phyloP scores from a whole-genome alignment of 2,329 filamentous ascomycete genomes.

The Boeremia lycopersici region DNA sequence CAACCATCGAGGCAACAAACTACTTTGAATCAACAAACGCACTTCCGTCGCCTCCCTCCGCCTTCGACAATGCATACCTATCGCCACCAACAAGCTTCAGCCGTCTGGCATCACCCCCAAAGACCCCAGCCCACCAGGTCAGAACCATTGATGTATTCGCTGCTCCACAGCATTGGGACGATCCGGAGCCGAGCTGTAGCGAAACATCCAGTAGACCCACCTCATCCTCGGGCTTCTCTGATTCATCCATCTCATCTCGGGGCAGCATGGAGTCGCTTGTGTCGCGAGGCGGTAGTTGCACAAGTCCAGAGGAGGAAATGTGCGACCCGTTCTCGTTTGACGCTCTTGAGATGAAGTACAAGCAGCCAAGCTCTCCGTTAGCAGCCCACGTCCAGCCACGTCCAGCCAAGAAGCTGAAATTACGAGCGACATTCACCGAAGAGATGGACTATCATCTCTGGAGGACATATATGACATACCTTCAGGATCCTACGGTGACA shows the following conservation, averaged over 20 bases:
- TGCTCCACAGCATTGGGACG: slow-evolving; percentile 39
- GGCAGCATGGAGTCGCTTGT: slow-evolving; percentile 62
- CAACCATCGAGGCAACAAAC: slow-evolving; percentile 58
- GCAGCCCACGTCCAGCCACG: slow-evolving; percentile 34
- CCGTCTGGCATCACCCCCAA: slow-evolving; percentile 55
- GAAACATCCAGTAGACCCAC: slow-evolving; percentile 60
- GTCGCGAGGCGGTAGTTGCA: slow-evolving; percentile 65
- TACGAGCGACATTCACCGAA: slow-evolving; percentile 59
- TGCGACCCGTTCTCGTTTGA: slow-evolving; percentile 61
- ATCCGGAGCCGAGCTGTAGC: slow-evolving; percentile 41
- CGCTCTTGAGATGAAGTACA: slow-evolving; percentile 40
- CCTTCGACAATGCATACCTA: slow-evolving; percentile 48
- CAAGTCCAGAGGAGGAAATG: slow-evolving; percentile 65
- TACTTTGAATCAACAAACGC: slow-evolving; percentile 34
- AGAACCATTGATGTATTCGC: slow-evolving; percentile 37
- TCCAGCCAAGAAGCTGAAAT: slow-evolving; percentile 51
- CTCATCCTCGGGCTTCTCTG: slow-evolving; percentile 64
- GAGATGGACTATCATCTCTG: slow-evolving; percentile 71
- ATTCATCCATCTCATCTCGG: slow-evolving; percentile 66
- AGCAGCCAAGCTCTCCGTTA: slow-evolving; percentile 40
- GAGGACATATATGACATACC: slow-evolving; percentile 68
- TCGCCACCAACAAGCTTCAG: slow-evolving; percentile 47
- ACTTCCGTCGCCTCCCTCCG: slow-evolving; percentile 31
- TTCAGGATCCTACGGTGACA: slow-evolving; percentile 69
- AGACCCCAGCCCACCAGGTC: slow-evolving; percentile 55